phyloP scores from a whole-genome alignment of 495 filamentous ascomycete genomes.

The Cetradonia linearis region DNA sequence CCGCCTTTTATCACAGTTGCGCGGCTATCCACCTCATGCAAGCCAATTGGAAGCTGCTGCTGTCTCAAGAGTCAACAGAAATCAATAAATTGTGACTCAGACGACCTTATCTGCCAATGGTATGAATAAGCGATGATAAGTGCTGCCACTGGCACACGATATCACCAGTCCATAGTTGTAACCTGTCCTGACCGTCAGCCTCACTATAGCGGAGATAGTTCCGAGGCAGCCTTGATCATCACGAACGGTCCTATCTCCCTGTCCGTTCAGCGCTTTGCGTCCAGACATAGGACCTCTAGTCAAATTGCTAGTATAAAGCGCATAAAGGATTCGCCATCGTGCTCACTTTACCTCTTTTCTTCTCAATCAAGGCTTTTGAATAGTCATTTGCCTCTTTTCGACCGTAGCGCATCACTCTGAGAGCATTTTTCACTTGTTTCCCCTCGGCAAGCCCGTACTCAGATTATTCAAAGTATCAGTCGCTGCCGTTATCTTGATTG shows the following conservation, averaged over 20 bases:
- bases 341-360: not conserved
- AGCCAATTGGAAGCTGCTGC: constrained; percentile 19
- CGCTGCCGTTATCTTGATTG: not conserved
- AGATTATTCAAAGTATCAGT: not conserved
- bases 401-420: not conserved
- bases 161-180: not conserved
- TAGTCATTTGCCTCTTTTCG: not conserved
- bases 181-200: not conserved
- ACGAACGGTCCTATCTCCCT: not conserved
- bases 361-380: not conserved
- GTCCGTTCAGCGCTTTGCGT: not conserved
- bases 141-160: too few species aligned
- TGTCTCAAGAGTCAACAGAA: constrained; percentile 19
- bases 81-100: constrained; percentile 6
- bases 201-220: not conserved
- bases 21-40: not conserved
- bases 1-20: not conserved
- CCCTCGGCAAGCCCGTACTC: not conserved
- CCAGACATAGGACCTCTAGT: too few species aligned
- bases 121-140: not conserved
- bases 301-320: not conserved
- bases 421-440: not conserved
- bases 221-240: not conserved
- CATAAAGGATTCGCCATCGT: not conserved
- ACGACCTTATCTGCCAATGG: not conserved